Conservation (phyloP, 148 eudicot species). For the Rhododendron henanense region DNA sequence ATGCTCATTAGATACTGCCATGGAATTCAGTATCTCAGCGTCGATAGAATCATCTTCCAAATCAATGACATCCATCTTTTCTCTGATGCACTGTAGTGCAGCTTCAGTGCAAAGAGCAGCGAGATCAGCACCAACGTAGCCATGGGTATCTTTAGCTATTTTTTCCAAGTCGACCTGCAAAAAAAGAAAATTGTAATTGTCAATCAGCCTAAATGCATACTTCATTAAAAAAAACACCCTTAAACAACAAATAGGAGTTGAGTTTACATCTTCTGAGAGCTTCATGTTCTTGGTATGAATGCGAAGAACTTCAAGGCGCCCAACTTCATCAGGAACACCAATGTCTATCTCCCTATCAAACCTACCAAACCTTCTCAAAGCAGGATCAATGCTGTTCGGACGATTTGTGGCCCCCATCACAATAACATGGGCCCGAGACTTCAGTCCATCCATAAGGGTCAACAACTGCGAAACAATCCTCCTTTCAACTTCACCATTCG, state of each 20-base stretch:
- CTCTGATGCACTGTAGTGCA: constrained; percentile 47
- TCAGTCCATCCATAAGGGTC: constrained; percentile 45
- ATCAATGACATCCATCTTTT: constrained; percentile 47
- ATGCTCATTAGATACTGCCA: constrained; percentile 42
- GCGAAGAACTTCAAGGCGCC: constrained; percentile 41
- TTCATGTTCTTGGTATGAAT: constrained; percentile 52
- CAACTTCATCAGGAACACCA: constrained; percentile 46
- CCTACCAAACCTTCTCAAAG: constrained; percentile 35
- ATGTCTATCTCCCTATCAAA: constrained; percentile 40
- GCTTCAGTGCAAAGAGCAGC: constrained; percentile 48
- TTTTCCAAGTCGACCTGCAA: constrained; percentile 39
- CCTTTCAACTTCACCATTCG: constrained; percentile 45
- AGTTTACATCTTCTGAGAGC: constrained; percentile 34
- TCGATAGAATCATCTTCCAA: constrained; percentile 42
- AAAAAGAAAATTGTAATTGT: not conserved
- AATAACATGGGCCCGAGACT: constrained; percentile 34
- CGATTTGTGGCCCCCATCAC: constrained; percentile 38
- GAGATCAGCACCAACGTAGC: constrained; percentile 42
- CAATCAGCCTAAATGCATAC: not conserved
- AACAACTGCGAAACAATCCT: constrained; percentile 37
- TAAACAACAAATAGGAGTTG: not conserved
- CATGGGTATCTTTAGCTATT: constrained; percentile 38
- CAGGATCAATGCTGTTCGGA: constrained; percentile 37
- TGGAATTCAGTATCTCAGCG: constrained; percentile 45
- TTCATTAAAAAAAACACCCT: not conserved